Evolutionary conservation across 2,329 filamentous ascomycete species (phyloP), one percentile per base, ranked within the genome.

Genomic region (Fusarium compactum): DNA sequence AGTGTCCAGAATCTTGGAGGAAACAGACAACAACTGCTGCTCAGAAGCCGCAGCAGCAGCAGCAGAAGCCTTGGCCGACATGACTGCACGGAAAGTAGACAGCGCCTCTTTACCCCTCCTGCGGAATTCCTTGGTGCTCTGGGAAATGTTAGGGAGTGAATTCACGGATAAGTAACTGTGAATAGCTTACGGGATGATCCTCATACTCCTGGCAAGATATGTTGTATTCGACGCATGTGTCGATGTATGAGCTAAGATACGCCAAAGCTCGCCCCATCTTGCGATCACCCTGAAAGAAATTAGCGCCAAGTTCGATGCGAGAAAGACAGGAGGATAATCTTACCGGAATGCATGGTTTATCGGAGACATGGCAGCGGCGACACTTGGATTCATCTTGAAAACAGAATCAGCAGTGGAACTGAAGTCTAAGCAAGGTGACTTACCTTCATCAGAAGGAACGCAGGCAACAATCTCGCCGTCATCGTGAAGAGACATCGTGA

Each of bases 401-500:
- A n/a, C 11, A n/a, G 34, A 11, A 1, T 38, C 11, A 38, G 34
- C 16, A 38, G 1, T 18, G 9, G 16, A 11, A 5, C 34, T n/a
- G 0, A 2, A n/a, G 34, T n/a, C 34, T 38, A 3, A 3, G 9
- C 9, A 38, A n/a, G 3, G 16, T 11, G 1, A 3, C 34, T 38
- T 38, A 38, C 34, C 18, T 0, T 38, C 6, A 11, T n/a, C 5
- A 38, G 18, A 2, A n/a, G 18, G 6, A 38, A 11, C 3, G 34
- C 34, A 38, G n/a, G n/a, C n/a, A n/a, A n/a, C n/a, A n/a, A 14
- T 6, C 1, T 6, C 18, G 34, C 6, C 18, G 34, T n/a, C 7
- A 0, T 38, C 1, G 16, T 0, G 0, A 6, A 0, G 6, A 3
- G 16, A n/a, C 5, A 6, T 0, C 3, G 0, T 38, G 9, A 1